phyloP scores from a whole-genome alignment of 306 rosid genomes.

The Cicer judaicum region DNA sequence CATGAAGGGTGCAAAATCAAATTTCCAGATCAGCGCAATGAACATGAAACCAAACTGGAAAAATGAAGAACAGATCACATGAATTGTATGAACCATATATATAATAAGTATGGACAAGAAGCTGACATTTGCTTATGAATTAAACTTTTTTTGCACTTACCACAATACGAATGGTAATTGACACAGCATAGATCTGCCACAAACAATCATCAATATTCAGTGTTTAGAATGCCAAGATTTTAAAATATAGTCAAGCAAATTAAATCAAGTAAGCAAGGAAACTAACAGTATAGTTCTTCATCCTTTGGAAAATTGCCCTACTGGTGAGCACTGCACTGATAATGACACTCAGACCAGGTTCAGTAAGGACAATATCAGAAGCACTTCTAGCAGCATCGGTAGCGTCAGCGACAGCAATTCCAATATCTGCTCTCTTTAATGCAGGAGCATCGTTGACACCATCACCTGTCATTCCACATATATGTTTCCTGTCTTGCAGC shows the following conservation, averaged over 20 bases:
- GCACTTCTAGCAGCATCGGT: constrained; percentile 99
- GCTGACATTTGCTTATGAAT: constrained; percentile 10
- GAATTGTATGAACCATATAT: constrained; percentile 24
- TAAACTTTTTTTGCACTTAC: constrained; percentile 56
- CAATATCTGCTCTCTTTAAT: constrained; percentile 93
- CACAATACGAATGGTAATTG: constrained; percentile 98
- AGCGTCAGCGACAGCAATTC: constrained; percentile 99
- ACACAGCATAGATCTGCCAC: constrained; percentile 95
- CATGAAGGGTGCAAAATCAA: constrained; percentile 99
- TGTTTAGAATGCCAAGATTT: constrained; percentile 32
- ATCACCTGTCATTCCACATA: constrained; percentile 99
- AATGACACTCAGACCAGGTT: constrained; percentile 97
- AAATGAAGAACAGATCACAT: constrained; percentile 36
- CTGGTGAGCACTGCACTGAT: constrained; percentile 98
- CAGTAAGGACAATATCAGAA: constrained; percentile 97
- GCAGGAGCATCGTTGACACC: constrained; percentile 99
- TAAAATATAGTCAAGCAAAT: constrained; percentile 19
- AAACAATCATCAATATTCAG: constrained; percentile 29
- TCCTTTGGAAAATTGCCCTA: constrained; percentile 98
- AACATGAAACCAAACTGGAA: constrained; percentile 95
- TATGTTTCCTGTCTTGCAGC: constrained; percentile 94
- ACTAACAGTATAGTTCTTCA: constrained; percentile 97
- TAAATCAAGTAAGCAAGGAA: constrained; percentile 35
- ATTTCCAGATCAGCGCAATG: constrained; percentile 94
- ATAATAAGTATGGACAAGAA: neutral